Evolutionary conservation across 1,284 basidiomycete species (phyloP), one percentile per base, ranked within the genome.

Genomic region (Melampsora americana): DNA sequence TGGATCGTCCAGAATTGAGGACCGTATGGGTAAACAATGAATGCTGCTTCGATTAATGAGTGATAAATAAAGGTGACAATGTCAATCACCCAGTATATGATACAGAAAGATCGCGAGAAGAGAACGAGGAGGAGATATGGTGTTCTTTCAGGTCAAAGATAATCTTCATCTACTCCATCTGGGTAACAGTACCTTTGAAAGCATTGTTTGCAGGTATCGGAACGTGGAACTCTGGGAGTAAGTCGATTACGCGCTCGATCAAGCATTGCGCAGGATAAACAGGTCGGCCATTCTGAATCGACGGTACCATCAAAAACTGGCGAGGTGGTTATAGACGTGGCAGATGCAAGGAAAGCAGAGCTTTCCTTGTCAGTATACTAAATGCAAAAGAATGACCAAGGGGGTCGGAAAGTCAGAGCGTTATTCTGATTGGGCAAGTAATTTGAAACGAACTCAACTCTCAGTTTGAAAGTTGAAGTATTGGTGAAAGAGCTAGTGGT

Each of bases 261-360:
- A 28, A 72, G 62, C 61, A 85, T 77, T 6, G 84, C 84, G 73
- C 85, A 86, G 20, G 84, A 83, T 42, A 86, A 80, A 69, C 84
- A 84, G 26, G 81, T 81, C 14, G 83, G 81, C 82, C 82, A 85
- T 30, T 82, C 72, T 12, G 65, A n/a, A 11, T 78, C 77, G 50
- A 83, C 79, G 28, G 82, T 81, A 60, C 80, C 80, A 4, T 23
- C 12, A 62, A 83, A 81, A 4, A 82, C 82, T 23, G 83, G 69
- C 4, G 80, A 78, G 50, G 83, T 66, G 14, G 62, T 66, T 30
- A 35, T 23, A 2, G 53, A 30, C 39, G 62, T 66, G 79, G 75
- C 81, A 79, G 20, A 64, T 4, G 60, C 26, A 30, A 71, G 32
- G 26, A 71, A 71, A 23, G 69, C 39, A 11, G 23, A 28, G 2